Evolutionary conservation across 140 eudicot species (phyloP).

Genomic region (Oenanthe javanica): DNA sequence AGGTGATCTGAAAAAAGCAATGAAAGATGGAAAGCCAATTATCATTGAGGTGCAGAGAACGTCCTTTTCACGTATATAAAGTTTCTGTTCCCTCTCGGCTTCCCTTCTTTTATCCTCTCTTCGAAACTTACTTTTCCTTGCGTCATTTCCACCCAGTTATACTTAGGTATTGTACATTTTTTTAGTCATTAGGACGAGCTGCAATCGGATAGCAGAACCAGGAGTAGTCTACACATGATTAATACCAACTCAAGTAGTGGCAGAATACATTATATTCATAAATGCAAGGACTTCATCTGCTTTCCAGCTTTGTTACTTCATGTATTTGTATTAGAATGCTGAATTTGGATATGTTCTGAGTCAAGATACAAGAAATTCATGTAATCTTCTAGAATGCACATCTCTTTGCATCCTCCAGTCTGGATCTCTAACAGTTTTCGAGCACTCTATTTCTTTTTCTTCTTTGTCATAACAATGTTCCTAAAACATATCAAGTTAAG

Average conservation of each 20-base stretch:
- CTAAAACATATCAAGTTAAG: neutral
- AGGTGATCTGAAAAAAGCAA: slow-evolving; percentile 98
- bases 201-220: neutral
- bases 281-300: neutral
- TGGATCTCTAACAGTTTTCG: neutral
- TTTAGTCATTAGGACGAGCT: neutral
- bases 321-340: neutral
- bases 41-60: slow-evolving; percentile 75
- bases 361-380: neutral
- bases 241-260: neutral
- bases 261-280: neutral
- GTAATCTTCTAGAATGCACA: neutral
- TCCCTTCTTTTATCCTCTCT: neutral
- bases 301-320: neutral
- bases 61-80: slow-evolving; percentile 4
- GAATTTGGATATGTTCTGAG: neutral
- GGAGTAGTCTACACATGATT: neutral
- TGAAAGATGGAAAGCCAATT: slow-evolving; percentile 99
- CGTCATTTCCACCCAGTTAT: neutral
- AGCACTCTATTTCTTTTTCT: neutral
- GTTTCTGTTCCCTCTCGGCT: neutral
- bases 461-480: neutral
- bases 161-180: neutral
- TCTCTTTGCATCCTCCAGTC: neutral
- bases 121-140: neutral